Base-by-base conservation (phyloP, 257 asterid species). In the Pogostemon cablin region DNA sequence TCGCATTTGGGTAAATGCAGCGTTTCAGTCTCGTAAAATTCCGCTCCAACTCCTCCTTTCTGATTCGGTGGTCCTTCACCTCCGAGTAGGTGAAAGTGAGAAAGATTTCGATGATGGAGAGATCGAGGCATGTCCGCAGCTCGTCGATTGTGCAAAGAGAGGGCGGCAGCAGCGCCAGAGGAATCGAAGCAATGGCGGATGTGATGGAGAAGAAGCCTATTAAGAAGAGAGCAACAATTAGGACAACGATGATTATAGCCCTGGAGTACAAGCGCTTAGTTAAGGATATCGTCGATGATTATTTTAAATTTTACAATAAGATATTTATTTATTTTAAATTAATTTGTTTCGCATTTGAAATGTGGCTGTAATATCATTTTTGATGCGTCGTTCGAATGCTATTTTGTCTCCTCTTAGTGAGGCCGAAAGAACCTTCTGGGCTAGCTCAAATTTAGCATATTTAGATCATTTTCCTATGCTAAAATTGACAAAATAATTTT, bases 21-120 rank as follows among this genome's bases (percentile, higher is more conserved):
- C 71, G 86, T 91, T 63, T 93, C 96, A 2, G 72, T 68, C 60
- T 85, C 96, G 9, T 86, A 87, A n/a, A 91, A 93, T 40, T 93
- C 99, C 99, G 91, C 86, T 93, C 99, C 73, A 93, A 55, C 1
- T 77, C 83, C 1, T 87, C 92, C 62, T 86, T 88, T 3, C 99
- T 98, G 71, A 91, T 83, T 75, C 88, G 78, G 62, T 88, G 99
- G 61, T 81, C 96, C 63, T 84, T 91, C n/a, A 93, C 99, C 74
- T 91, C 99, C 12, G 98, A 81, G 74, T 93, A 93, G 0, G 88
- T 62, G 62, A 91, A 87, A 9, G 89, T 91, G 2, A 98, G 99
- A 61, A 91, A 91, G 1, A 88, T 81, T 42, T 85, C 96, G 62
- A 93, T 62, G 2, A 85, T 82, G 0, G 87, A 12, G 0, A 81